A percentile compares a stretch with the other conserved stretches of the same genome.
Conservation (phyloP, 2,329 filamentous ascomycete genomes). For the Hymenoscyphus fraxineus region DNA sequence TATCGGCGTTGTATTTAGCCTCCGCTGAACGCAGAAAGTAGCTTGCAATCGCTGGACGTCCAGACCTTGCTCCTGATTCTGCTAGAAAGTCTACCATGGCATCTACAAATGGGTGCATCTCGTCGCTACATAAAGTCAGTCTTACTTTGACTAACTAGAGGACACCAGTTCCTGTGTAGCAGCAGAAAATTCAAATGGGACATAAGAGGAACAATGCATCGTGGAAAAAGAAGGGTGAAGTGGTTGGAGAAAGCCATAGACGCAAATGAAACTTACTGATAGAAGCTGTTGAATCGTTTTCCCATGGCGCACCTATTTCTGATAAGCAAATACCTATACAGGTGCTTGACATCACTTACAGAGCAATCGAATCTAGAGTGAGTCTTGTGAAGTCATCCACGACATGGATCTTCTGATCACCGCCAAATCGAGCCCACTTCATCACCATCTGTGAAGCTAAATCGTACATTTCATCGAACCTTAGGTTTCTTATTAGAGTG, state of each 20-base stretch:
- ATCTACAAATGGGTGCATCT: conserved; percentile 65
- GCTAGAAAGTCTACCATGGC: conserved; percentile 62
- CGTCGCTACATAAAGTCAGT: conserved; percentile 37
- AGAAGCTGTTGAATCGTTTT: conserved; percentile 76
- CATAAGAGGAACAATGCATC: background rate
- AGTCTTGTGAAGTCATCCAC: conserved; percentile 68
- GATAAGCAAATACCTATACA: background rate
- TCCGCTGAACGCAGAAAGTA: conserved; percentile 44
- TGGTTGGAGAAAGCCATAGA: background rate
- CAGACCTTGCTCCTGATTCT: conserved; percentile 51
- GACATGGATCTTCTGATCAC: conserved; percentile 52
- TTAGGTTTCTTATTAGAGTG: background rate
- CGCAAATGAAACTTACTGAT: conserved; percentile 39
- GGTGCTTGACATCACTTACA: conserved; percentile 34
- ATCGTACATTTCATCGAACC: conserved; percentile 64
- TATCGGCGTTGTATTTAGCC: conserved; percentile 51
- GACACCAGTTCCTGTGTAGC: too few relatives aligned
- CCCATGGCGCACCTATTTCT: conserved; percentile 58
- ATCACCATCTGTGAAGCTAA: conserved; percentile 62
- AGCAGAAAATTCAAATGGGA: too few relatives aligned
- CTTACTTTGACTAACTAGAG: background rate
- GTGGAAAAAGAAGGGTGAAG: background rate
- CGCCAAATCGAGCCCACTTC: conserved; percentile 65
- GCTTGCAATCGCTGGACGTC: conserved; percentile 44
- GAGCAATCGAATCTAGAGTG: conserved; percentile 67